Percentiles rank a stretch among this genome's conserved stretches.
These are phyloP conservation scores for Chrysoporthe puriensis DNA, from an alignment of 2,329 filamentous ascomycete genomes.

Conservation along the genomic window DNA sequence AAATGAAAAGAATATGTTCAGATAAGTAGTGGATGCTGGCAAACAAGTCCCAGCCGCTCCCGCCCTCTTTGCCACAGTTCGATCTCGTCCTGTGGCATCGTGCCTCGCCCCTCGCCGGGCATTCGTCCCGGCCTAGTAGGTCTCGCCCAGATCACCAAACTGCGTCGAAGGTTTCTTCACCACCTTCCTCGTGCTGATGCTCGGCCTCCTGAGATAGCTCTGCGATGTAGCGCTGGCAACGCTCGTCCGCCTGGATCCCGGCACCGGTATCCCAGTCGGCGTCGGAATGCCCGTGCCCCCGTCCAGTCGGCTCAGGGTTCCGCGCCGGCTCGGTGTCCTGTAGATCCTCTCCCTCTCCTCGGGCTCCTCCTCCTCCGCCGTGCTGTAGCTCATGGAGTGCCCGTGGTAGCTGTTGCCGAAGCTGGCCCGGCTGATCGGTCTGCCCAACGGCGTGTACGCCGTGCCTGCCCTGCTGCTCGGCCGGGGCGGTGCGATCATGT, in stretches of 20 bases:
- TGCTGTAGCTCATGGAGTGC: conserved; percentile 60
- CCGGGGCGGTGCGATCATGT: conserved; percentile 56
- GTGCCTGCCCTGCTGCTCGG: conserved; percentile 64
- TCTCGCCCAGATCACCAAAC: conserved; percentile 54
- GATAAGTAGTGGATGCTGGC: conserved; percentile 12
- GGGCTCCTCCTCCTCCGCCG: conserved; percentile 52
- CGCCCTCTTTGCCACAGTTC: neutral
- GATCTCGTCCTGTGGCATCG: conserved; percentile 1
- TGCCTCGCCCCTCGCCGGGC: neutral
- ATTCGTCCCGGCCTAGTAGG: conserved; percentile 45
- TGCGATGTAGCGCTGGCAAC: conserved; percentile 30
- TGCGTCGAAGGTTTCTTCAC: conserved; percentile 20
- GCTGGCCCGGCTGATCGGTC: conserved; percentile 67
- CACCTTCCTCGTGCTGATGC: conserved; percentile 14
- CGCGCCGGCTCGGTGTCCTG: conserved; percentile 59
- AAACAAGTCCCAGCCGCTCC: neutral
- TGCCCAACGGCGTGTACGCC: conserved; percentile 67
- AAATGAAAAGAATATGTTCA: conserved; percentile 28
- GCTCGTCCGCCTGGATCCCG: conserved; percentile 49
- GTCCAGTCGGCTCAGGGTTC: conserved; percentile 56
- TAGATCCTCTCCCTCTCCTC: conserved; percentile 36
- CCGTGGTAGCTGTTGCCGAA: conserved; percentile 66
- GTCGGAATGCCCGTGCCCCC: conserved; percentile 45
- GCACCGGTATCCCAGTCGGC: conserved; percentile 53
- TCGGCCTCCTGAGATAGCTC: conserved; percentile 21